A percentile compares a stretch with the other conserved stretches of the same genome.
Evolutionary conservation across 371 early-diverging fungal genomes (phyloP).

Genomic region (Mortierella sp.): DNA sequence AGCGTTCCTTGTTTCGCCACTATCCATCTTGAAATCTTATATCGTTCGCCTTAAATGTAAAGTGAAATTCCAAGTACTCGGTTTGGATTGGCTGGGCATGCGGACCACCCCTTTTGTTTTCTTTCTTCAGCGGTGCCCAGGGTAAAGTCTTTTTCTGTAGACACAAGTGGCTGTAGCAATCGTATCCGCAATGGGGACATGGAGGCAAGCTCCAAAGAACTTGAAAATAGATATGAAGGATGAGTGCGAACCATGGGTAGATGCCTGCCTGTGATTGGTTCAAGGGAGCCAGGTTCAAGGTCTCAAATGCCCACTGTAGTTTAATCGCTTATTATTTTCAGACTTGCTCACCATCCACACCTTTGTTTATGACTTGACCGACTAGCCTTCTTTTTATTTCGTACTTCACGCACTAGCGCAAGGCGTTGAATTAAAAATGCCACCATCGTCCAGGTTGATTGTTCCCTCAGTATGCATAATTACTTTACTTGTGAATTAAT

Average conservation of each 20-base stretch:
- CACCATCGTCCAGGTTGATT: no score
- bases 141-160: not conserved
- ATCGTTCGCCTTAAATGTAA: no score
- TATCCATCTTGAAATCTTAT: not conserved
- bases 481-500: no score
- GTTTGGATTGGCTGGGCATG: not conserved
- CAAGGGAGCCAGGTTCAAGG: not conserved
- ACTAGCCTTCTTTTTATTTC: no score
- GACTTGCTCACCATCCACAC: no score
- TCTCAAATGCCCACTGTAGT: no score
- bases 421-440: no score
- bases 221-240: no score
- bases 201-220: not conserved
- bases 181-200: not conserved
- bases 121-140: not conserved
- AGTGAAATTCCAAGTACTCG: conserved; percentile 3
- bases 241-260: not conserved
- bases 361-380: no score
- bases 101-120: not conserved
- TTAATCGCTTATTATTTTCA: no score
- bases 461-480: no score
- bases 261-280: not conserved
- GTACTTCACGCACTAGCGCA: no score
- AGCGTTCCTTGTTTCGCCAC: not conserved
- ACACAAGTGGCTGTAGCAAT: not conserved